phyloP scores from a whole-genome alignment of 169 alveolate genomes.

The Plasmodium vinckei region DNA sequence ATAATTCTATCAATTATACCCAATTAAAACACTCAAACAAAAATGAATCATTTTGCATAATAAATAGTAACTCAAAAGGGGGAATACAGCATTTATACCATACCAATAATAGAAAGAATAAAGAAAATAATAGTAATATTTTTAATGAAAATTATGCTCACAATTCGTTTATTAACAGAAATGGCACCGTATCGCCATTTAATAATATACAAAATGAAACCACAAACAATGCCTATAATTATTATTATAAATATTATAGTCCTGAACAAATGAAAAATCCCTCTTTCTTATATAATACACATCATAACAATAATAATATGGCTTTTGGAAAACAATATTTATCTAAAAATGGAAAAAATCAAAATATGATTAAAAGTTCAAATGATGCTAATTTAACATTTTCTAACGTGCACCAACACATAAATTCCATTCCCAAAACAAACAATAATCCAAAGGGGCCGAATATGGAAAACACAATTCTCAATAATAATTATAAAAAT shows the following conservation, averaged over 20 bases:
- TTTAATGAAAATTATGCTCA: neutral
- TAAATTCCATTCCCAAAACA: slow-evolving; percentile 45
- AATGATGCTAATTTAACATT: slow-evolving; percentile 35
- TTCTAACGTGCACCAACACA: slow-evolving; percentile 23
- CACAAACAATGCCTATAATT: neutral
- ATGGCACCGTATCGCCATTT: neutral
- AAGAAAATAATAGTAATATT: neutral
- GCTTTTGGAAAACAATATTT: neutral
- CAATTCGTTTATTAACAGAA: neutral
- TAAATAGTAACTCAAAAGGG: neutral
- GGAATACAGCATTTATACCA: no score
- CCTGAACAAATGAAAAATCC: neutral
- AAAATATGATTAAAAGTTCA: slow-evolving; percentile 10
- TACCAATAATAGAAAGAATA: neutral
- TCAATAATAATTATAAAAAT: slow-evolving; percentile 7
- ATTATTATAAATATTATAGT: neutral
- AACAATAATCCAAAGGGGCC: slow-evolving; percentile 7
- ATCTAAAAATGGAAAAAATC: slow-evolving; percentile 15
- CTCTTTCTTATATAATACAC: neutral
- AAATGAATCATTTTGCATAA: neutral
- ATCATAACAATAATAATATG: neutral
- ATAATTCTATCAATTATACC: slow-evolving; percentile 1
- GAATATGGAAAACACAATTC: neutral
- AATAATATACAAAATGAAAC: neutral
- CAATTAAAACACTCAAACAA: neutral